phyloP scores from a whole-genome alignment of 371 early-diverging fungal species.

The Mortierella sp. region DNA sequence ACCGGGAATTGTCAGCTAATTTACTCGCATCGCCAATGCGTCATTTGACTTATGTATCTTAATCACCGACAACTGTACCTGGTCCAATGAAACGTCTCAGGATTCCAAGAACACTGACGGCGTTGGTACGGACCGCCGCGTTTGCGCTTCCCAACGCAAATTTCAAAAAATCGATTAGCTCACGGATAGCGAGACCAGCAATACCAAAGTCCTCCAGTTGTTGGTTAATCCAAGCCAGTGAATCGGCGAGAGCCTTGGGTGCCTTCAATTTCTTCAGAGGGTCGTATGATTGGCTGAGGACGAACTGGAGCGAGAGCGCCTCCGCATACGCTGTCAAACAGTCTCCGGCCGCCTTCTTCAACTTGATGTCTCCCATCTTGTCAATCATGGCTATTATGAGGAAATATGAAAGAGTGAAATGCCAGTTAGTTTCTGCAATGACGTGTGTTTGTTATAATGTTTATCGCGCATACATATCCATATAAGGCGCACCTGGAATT shows the following conservation, averaged over 20 bases:
- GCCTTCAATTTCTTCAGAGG: conserved; percentile 85
- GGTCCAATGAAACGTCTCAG: conserved; percentile 89
- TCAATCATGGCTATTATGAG: conserved; percentile 76
- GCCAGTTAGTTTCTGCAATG: not conserved
- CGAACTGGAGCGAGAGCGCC: conserved; percentile 81
- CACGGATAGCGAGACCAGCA: conserved; percentile 78
- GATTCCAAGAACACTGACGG: conserved; percentile 84
- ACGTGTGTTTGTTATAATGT: not conserved
- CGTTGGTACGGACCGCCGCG: conserved; percentile 84
- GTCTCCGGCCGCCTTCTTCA: conserved; percentile 87
- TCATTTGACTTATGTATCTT: not conserved
- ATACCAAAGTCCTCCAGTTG: conserved; percentile 92
- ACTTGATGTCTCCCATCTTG: conserved; percentile 94
- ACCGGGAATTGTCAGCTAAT: not conserved
- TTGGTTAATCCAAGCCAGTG: conserved; percentile 85
- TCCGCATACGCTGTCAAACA: conserved; percentile 84
- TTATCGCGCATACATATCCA: not conserved
- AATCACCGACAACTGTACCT: conserved; percentile 55
- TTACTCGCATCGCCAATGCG: not conserved
- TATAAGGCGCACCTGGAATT: conserved; percentile 65
- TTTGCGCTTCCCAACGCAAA: conserved; percentile 83
- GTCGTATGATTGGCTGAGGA: conserved; percentile 83
- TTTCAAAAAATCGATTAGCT: conserved; percentile 90
- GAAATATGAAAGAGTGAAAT: not conserved
- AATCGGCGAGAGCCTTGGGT: conserved; percentile 92